Conservation (phyloP, 2,329 filamentous ascomycete genomes). For the Ambrosiella beaveri region DNA sequence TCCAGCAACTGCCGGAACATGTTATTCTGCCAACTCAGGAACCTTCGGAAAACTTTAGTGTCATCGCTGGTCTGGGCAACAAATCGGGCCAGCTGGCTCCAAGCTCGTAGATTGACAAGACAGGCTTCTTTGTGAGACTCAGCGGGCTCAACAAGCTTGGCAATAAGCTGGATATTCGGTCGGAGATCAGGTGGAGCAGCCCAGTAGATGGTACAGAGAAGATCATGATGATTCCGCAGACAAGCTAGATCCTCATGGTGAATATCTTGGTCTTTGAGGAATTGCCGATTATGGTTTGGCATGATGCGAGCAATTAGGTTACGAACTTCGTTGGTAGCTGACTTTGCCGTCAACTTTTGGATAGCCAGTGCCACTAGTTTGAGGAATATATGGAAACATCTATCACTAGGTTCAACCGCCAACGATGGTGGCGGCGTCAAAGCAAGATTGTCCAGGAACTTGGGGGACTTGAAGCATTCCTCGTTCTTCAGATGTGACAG, state of each 20-base stretch:
- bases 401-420: conserved; percentile 35
- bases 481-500: conserved; percentile 48
- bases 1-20: conserved; percentile 40
- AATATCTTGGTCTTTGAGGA: conserved; percentile 43
- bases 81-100: conserved; percentile 44
- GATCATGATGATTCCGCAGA: conserved; percentile 50
- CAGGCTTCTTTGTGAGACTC: conserved; percentile 51
- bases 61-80: conserved; percentile 29
- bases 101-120: conserved; percentile 44
- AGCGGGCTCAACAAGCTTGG: conserved; percentile 40
- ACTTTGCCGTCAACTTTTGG: conserved; percentile 29
- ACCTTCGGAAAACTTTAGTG: conserved; percentile 30
- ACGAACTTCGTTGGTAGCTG: conserved; percentile 36
- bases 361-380: conserved; percentile 45
- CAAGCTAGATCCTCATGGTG: conserved; percentile 44
- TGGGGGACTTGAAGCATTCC: conserved; percentile 41
- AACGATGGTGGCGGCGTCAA: conserved; percentile 29
- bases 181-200: conserved; percentile 37
- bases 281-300: conserved; percentile 48
- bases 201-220: conserved; percentile 50
- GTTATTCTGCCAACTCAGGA: conserved; percentile 33
- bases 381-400: conserved; percentile 50
- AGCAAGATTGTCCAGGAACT: conserved; percentile 39
- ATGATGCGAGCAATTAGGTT: conserved; percentile 45
- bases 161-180: conserved; percentile 35